These are phyloP conservation scores for Argentina anserina DNA, from an alignment of 306 rosid species.

Conservation along the genomic window DNA sequence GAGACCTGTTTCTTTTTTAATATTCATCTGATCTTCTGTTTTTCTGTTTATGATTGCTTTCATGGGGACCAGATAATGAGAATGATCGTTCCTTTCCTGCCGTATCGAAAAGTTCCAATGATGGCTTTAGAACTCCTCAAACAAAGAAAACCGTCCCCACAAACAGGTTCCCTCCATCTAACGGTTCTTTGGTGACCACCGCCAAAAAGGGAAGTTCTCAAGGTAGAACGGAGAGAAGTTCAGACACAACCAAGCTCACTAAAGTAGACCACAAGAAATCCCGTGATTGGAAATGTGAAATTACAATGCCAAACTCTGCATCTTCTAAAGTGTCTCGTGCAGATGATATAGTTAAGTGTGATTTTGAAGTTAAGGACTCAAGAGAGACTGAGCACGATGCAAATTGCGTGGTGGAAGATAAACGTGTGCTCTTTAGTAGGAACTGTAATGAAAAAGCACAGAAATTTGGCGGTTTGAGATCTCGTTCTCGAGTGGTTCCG, in stretches of 20 bases:
- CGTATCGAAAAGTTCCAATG: constrained; percentile 34
- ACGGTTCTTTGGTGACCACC: constrained; percentile 38
- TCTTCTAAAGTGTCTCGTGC: constrained; percentile 35
- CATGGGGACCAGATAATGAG: constrained; percentile 46
- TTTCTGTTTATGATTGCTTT: background rate
- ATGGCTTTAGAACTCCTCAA: constrained; percentile 40
- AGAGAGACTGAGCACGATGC: constrained; percentile 26
- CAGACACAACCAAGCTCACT: constrained; percentile 28
- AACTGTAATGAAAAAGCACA: constrained; percentile 50
- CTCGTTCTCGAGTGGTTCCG: constrained; percentile 71
- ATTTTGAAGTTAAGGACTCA: constrained; percentile 31
- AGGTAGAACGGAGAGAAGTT: constrained; percentile 36
- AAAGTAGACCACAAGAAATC: constrained; percentile 45
- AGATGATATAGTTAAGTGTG: constrained; percentile 38
- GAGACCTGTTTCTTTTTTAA: background rate
- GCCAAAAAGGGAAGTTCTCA: constrained; percentile 34
- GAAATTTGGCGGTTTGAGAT: constrained; percentile 49
- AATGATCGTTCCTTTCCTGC: constrained; percentile 38
- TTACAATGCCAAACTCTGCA: constrained; percentile 35
- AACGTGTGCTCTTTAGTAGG: constrained; percentile 45
- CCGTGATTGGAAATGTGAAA: constrained; percentile 45
- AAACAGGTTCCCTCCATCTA: constrained; percentile 61
- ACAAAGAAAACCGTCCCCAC: constrained; percentile 57
- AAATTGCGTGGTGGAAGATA: constrained; percentile 38
- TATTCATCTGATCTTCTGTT: background rate